These are phyloP conservation scores for Quercus berberidifolia DNA, from an alignment of 306 rosid species.

Conservation along the genomic window DNA sequence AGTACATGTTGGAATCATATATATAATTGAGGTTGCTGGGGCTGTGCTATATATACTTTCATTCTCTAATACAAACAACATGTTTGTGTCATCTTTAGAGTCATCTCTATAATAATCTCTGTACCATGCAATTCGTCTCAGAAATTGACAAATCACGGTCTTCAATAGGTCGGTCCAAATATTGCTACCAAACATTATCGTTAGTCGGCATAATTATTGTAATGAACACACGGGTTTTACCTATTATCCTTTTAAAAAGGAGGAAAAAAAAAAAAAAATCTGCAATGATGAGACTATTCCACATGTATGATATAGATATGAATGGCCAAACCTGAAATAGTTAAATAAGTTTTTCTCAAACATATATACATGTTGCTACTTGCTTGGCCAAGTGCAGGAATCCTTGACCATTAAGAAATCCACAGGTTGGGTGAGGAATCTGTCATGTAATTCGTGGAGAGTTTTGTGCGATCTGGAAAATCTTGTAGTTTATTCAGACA, in stretches of 20 bases:
- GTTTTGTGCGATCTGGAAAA: conserved; percentile 12
- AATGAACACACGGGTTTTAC: neutral
- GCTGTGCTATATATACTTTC: conserved; percentile 17
- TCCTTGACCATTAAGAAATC: conserved; percentile 50
- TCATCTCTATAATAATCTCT: neutral
- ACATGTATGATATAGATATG: conserved; percentile 12
- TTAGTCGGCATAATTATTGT: neutral
- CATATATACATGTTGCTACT: conserved; percentile 8
- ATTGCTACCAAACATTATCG: neutral
- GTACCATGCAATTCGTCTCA: conserved; percentile 10
- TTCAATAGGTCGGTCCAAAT: conserved; percentile 11
- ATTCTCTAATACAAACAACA: conserved; percentile 33
- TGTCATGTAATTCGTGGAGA: conserved; percentile 30
- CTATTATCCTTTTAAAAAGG: neutral
- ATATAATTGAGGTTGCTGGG: conserved; percentile 31
- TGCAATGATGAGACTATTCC: conserved; percentile 16
- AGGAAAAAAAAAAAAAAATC: neutral
- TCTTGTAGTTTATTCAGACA: conserved; percentile 18
- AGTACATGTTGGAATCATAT: conserved; percentile 28
- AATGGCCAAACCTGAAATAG: conserved; percentile 42
- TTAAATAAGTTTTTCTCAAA: conserved; percentile 18
- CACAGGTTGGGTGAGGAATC: conserved; percentile 29
- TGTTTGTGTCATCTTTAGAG: conserved; percentile 23
- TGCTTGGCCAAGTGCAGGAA: conserved; percentile 53
- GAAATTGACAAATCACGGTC: conserved; percentile 17